These are phyloP conservation scores for Cynanchum wilfordii DNA, from an alignment of 257 asterid genomes.

Conservation along the genomic window DNA sequence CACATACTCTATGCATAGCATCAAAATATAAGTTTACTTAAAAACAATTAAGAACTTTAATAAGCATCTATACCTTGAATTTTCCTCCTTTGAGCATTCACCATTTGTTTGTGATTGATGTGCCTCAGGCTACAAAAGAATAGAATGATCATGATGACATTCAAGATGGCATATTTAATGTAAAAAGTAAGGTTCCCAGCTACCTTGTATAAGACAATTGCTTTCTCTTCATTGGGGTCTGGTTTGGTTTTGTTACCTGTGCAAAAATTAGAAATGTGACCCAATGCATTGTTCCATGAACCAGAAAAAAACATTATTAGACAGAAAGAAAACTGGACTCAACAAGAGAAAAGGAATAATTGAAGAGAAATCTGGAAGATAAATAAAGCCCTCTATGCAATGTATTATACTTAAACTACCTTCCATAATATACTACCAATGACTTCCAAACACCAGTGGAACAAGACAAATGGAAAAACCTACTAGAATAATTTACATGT, in stretches of 20 bases:
- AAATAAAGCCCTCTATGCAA: not conserved
- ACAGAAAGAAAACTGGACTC: not conserved
- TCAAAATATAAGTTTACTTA: slow-evolving; percentile 11
- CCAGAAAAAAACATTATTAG: slow-evolving; percentile 12
- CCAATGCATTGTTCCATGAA: slow-evolving; percentile 15
- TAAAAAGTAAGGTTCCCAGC: slow-evolving; percentile 21
- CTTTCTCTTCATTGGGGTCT: slow-evolving; percentile 63
- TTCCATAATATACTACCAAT: not conserved
- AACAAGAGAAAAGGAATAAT: not conserved
- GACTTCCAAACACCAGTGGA: not conserved
- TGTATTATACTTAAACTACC: not conserved
- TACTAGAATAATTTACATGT: not conserved
- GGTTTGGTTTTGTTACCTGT: slow-evolving; percentile 54
- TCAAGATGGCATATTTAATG: not conserved
- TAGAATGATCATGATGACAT: not conserved
- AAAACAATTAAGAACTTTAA: slow-evolving; percentile 17
- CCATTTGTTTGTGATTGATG: slow-evolving; percentile 48
- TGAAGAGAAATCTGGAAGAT: not conserved
- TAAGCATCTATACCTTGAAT: slow-evolving; percentile 58
- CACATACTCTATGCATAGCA: not conserved
- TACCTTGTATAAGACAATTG: slow-evolving; percentile 83
- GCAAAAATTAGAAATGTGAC: slow-evolving; percentile 5
- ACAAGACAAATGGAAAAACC: not conserved
- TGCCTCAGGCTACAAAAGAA: slow-evolving; percentile 61
- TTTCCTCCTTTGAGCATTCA: slow-evolving; percentile 44